phyloP scores from a whole-genome alignment of 83 land plant genomes.

The Picea engelmannii region DNA sequence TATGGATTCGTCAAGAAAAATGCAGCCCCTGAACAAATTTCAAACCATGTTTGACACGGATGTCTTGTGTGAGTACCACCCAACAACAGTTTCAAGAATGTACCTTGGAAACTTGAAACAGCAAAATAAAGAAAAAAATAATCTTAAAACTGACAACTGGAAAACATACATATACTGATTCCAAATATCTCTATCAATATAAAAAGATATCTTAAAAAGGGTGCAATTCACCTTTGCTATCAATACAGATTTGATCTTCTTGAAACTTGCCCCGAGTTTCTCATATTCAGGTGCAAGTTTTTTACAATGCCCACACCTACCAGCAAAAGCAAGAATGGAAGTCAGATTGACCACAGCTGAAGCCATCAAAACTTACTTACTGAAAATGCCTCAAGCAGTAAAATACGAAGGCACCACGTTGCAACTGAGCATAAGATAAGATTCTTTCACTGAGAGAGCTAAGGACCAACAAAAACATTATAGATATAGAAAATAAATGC shows the following conservation, averaged over 20 bases:
- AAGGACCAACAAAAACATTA: not conserved
- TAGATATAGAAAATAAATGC: not conserved
- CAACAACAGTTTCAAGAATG: not conserved
- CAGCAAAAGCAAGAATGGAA: slow-evolving; percentile 9
- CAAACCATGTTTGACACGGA: not conserved
- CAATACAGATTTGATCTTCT: slow-evolving; percentile 81
- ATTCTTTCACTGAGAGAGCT: not conserved
- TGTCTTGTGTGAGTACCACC: not conserved
- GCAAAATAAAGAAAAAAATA: not conserved
- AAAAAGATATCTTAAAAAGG: not conserved
- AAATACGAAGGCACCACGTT: not conserved
- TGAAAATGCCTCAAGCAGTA: not conserved
- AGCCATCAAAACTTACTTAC: not conserved
- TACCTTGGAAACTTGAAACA: not conserved
- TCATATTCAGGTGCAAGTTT: slow-evolving; percentile 99
- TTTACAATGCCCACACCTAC: slow-evolving; percentile 99
- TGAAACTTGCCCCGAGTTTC: slow-evolving; percentile 83
- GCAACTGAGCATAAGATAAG: not conserved
- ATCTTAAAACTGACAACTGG: too few relatives aligned
- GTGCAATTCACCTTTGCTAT: slow-evolving; percentile 77
- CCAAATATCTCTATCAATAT: not conserved
- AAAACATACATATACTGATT: not conserved
- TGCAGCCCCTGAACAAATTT: not conserved
- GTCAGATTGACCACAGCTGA: not conserved
- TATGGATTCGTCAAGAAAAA: not conserved